Conservation (phyloP, 495 filamentous ascomycete species). For the Aspergillus conjunctus region DNA sequence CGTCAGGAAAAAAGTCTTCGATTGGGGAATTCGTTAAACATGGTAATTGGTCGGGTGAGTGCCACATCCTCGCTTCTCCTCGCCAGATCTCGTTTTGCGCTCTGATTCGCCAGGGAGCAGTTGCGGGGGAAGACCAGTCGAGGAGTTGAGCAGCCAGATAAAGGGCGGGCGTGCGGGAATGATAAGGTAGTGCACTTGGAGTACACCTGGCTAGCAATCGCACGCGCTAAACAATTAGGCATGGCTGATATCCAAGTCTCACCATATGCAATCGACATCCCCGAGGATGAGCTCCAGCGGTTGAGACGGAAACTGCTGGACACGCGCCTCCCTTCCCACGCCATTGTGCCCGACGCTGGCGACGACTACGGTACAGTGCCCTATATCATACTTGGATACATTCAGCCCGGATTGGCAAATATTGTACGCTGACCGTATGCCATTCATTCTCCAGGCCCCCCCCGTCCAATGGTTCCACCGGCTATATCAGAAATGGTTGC, state of each 20-base stretch:
- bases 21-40: too few species aligned
- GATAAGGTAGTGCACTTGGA: not conserved
- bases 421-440: too few species aligned
- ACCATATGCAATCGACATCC: not conserved
- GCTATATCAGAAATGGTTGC: conserved; percentile 5
- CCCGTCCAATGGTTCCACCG: not conserved
- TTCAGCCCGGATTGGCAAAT: too few species aligned
- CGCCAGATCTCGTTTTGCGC: not conserved
- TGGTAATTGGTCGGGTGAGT: too few species aligned
- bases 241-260: not conserved
- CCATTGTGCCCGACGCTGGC: conserved; percentile 11
- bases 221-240: too few species aligned
- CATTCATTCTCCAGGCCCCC: not conserved
- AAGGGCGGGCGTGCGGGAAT: not conserved
- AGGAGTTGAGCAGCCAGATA: not conserved
- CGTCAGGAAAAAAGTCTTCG: too few species aligned
- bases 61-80: too few species aligned
- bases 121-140: not conserved
- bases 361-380: conserved; percentile 2
- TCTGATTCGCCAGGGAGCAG: not conserved
- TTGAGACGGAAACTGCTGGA: conserved; percentile 12
- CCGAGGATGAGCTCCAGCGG: conserved; percentile 5
- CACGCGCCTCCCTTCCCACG: conserved; percentile 7
- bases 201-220: too few species aligned
- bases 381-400: not conserved